A percentile compares a stretch with the other conserved stretches of the same genome.
These are phyloP conservation scores for Penicillium sp. DNA, from an alignment of 2,329 filamentous ascomycete species.

Conservation along the genomic window DNA sequence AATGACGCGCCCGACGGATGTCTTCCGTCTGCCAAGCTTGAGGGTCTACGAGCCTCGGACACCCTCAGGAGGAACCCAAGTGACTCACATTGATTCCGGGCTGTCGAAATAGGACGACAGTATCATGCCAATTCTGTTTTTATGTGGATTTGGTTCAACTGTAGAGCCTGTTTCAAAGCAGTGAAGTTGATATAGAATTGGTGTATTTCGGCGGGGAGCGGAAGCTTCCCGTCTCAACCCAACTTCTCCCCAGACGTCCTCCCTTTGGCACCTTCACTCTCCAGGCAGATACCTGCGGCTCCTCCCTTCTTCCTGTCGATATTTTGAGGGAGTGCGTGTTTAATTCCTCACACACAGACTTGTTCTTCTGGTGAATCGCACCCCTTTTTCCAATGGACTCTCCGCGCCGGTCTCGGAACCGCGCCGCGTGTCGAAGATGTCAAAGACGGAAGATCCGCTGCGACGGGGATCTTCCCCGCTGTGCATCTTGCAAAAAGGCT, in stretches of 20 bases:
- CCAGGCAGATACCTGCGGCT: not conserved
- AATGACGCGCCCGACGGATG: not conserved
- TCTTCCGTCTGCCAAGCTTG: not conserved
- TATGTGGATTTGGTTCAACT: not conserved
- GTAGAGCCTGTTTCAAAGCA: not conserved
- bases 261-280: not conserved
- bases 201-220: not conserved
- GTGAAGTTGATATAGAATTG: not conserved
- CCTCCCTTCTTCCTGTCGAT: not conserved
- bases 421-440: slow-evolving; percentile 41
- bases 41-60: not conserved
- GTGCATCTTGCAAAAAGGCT: slow-evolving; percentile 49
- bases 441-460: slow-evolving; percentile 56
- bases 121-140: too few relatives aligned
- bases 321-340: not conserved
- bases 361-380: too few relatives aligned
- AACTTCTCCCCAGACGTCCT: not conserved
- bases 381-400: slow-evolving; percentile 23
- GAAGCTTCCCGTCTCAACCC: slow-evolving; percentile 1
- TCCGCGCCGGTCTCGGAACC: slow-evolving; percentile 33
- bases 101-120: too few relatives aligned
- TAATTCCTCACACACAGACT: not conserved
- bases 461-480: slow-evolving; percentile 47
- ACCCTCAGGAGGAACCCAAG: too few relatives aligned
- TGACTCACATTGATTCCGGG: too few relatives aligned